Conservation (phyloP, 148 eudicot species). For the Nyssa sinensis region DNA sequence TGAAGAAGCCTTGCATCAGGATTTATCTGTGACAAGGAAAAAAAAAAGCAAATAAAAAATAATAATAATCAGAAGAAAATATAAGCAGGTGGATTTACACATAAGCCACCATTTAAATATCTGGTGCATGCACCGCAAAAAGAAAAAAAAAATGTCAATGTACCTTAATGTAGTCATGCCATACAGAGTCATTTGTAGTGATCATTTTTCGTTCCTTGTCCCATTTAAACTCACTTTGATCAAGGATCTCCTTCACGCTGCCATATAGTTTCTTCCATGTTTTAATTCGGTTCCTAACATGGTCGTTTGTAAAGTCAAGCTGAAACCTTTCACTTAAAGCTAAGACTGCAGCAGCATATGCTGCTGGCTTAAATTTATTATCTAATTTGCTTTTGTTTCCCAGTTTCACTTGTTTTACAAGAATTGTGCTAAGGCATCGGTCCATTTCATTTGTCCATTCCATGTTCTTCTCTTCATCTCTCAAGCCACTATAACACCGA, state of each 20-base stretch:
- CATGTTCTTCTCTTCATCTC: constrained; percentile 7
- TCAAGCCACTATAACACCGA: constrained; percentile 1
- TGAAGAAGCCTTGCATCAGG: constrained; percentile 15
- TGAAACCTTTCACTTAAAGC: constrained; percentile 12
- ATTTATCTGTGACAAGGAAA: neutral
- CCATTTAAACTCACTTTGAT: constrained; percentile 19
- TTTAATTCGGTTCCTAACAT: constrained; percentile 17
- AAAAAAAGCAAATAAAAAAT: neutral
- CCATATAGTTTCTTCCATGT: constrained; percentile 18
- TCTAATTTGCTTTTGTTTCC: constrained; percentile 6
- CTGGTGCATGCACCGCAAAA: neutral
- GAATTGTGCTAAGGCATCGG: constrained; percentile 12
- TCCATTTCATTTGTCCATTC: constrained; percentile 19
- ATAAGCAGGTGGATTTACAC: neutral
- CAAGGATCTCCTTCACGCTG: constrained; percentile 21
- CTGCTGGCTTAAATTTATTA: constrained; percentile 5
- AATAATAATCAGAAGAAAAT: too few relatives aligned
- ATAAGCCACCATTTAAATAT: neutral
- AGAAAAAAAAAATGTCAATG: neutral
- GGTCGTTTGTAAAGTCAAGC: constrained; percentile 6
- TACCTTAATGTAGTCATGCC: constrained; percentile 16
- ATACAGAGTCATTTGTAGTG: constrained; percentile 1
- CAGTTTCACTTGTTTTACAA: constrained; percentile 15
- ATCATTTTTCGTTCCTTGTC: constrained; percentile 15
- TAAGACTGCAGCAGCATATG: constrained; percentile 7